Percentiles rank a stretch among this genome's conserved stretches.
Evolutionary conservation across 2,329 filamentous ascomycete species (phyloP).

Genomic region (Alternaria atra): DNA sequence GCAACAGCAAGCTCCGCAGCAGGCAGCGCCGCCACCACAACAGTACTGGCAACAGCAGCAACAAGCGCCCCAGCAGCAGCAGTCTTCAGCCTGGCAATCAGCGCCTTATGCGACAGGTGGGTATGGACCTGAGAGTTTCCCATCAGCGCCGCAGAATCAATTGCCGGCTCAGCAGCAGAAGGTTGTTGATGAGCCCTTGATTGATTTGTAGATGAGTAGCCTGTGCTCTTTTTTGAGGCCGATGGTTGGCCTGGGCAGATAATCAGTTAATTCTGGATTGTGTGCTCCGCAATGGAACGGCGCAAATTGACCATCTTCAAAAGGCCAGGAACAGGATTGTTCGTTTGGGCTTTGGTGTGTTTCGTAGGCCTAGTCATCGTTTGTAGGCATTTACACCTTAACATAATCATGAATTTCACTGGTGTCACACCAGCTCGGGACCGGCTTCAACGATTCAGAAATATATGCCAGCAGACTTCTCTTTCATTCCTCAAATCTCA

Average conservation of each 20-base stretch:
- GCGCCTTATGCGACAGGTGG: constrained; percentile 52
- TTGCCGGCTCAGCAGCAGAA: constrained; percentile 54
- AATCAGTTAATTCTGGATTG: not conserved
- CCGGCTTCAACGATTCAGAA: not conserved
- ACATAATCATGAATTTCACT: not conserved
- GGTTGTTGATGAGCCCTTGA: constrained; percentile 77
- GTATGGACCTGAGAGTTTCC: constrained; percentile 64
- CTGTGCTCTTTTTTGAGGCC: not conserved
- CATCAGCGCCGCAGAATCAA: constrained; percentile 70
- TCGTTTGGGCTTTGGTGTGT: not conserved
- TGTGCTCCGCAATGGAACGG: not conserved
- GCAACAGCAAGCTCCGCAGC: constrained; percentile 33
- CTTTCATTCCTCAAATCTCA: not conserved
- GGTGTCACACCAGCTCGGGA: not conserved
- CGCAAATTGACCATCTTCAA: not conserved
- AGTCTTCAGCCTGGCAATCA: constrained; percentile 43
- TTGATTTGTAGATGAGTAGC: constrained; percentile 69
- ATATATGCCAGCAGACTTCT: not conserved
- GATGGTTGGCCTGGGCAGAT: not conserved
- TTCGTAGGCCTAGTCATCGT: not conserved
- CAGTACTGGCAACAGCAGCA: constrained; percentile 34
- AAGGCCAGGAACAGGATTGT: not conserved
- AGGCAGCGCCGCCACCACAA: constrained; percentile 17
- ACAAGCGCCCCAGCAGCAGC: constrained; percentile 47
- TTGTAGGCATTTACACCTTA: not conserved